Conservation (phyloP, 768 basidiomycete species). For the Suillus paluster region DNA sequence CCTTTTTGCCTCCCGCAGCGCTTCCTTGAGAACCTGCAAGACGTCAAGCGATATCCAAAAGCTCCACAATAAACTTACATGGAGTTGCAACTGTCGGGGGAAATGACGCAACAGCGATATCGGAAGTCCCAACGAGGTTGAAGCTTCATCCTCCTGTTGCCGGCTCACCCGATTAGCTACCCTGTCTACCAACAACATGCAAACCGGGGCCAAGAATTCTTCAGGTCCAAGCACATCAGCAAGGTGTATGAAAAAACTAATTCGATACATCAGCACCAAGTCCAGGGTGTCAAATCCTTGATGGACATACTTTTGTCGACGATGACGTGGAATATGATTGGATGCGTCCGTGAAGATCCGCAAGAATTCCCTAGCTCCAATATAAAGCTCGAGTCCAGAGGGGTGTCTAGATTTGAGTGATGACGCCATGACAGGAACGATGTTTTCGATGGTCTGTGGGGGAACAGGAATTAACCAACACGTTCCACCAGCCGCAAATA, state of each 20-base stretch:
- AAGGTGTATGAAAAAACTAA: slow-evolving; percentile 72
- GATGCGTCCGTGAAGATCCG: slow-evolving; percentile 94
- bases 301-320: slow-evolving; percentile 75
- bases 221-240: too few species aligned
- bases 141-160: too few species aligned
- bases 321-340: slow-evolving; percentile 89
- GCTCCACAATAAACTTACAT: too few species aligned
- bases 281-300: neutral
- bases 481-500: neutral
- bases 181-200: too few species aligned
- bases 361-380: slow-evolving; percentile 79
- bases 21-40: too few species aligned
- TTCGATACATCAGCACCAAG: slow-evolving; percentile 10
- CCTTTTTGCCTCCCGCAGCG: too few species aligned
- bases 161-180: too few species aligned
- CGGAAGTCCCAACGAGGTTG: too few species aligned
- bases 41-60: too few species aligned
- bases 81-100: too few species aligned
- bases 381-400: slow-evolving; percentile 61
- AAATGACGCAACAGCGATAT: too few species aligned
- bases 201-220: too few species aligned
- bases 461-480: neutral
- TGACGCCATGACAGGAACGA: slow-evolving; percentile 90
- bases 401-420: slow-evolving; percentile 68
- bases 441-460: slow-evolving; percentile 84